These are phyloP conservation scores for Pseudogymnoascus sp. DNA, from an alignment of 2,329 filamentous ascomycete species.

Conservation along the genomic window DNA sequence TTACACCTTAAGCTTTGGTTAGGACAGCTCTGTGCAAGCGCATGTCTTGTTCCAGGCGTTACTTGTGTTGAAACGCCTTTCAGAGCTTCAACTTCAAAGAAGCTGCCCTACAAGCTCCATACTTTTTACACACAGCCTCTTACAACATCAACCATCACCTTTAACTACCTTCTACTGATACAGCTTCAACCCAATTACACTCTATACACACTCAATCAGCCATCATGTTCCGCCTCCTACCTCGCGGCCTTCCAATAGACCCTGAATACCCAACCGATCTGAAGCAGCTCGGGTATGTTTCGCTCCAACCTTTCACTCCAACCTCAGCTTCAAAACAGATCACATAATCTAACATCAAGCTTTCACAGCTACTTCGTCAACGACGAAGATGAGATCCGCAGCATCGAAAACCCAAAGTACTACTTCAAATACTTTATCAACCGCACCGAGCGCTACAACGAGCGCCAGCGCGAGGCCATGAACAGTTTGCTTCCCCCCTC, in stretches of 20 bases:
- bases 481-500: constrained; percentile 48
- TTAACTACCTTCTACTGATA: not conserved
- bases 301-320: not conserved
- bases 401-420: constrained; percentile 54
- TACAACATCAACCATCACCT: not conserved
- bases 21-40: not conserved
- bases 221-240: constrained; percentile 67
- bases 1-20: not conserved
- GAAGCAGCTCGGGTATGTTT: constrained; percentile 59
- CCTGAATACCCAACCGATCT: constrained; percentile 58
- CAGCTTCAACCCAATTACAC: not conserved
- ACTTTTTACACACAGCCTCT: not conserved
- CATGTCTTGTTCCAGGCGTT: not conserved
- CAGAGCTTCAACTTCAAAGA: not conserved
- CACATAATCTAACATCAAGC: not conserved
- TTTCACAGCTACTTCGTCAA: constrained; percentile 66
- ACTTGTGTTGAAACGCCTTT: not conserved
- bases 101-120: not conserved
- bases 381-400: constrained; percentile 64
- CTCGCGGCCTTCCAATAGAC: constrained; percentile 62
- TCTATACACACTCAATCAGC: not conserved
- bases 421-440: constrained; percentile 69
- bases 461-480: constrained; percentile 64
- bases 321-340: not conserved
- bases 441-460: constrained; percentile 69